A percentile compares a stretch with the other conserved stretches of the same genome.
Conservation (phyloP, 2,329 filamentous ascomycete genomes). For the Penicillium sp. region DNA sequence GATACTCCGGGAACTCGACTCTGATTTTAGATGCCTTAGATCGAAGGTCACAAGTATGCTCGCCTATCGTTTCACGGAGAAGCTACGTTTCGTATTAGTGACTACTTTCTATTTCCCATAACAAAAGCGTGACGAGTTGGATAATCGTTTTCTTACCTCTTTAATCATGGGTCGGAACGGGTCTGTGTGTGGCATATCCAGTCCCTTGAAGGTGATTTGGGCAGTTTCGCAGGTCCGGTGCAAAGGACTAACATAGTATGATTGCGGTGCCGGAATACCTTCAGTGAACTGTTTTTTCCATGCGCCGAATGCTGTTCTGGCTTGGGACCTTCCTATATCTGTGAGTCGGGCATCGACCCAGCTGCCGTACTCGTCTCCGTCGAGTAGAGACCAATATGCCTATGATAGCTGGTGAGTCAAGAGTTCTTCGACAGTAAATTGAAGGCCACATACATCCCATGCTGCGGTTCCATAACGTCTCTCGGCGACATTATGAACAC, state of each 20-base stretch:
- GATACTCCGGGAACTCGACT: constrained; percentile 50
- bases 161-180: constrained; percentile 59
- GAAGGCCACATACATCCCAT: constrained; percentile 55
- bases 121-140: background rate
- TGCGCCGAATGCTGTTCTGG: constrained; percentile 43
- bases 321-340: constrained; percentile 53
- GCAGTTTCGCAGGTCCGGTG: constrained; percentile 60
- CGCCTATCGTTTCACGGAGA: constrained; percentile 59
- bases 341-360: constrained; percentile 64
- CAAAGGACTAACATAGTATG: constrained; percentile 60
- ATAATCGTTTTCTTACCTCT: constrained; percentile 40
- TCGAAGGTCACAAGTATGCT: constrained; percentile 63
- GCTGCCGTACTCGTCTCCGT: constrained; percentile 55
- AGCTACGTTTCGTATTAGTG: constrained; percentile 29
- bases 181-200: constrained; percentile 46
- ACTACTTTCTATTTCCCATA: no score
- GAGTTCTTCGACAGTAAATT: background rate
- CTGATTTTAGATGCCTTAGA: constrained; percentile 51
- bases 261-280: constrained; percentile 54
- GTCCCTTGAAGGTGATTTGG: constrained; percentile 51
- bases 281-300: constrained; percentile 50
- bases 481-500: constrained; percentile 63
- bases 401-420: constrained; percentile 18
- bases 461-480: constrained; percentile 56
- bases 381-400: constrained; percentile 60